These are phyloP conservation scores for Asterella californica DNA, from an alignment of 225 moss, liverwort and hornwort genomes.

Conservation along the genomic window DNA sequence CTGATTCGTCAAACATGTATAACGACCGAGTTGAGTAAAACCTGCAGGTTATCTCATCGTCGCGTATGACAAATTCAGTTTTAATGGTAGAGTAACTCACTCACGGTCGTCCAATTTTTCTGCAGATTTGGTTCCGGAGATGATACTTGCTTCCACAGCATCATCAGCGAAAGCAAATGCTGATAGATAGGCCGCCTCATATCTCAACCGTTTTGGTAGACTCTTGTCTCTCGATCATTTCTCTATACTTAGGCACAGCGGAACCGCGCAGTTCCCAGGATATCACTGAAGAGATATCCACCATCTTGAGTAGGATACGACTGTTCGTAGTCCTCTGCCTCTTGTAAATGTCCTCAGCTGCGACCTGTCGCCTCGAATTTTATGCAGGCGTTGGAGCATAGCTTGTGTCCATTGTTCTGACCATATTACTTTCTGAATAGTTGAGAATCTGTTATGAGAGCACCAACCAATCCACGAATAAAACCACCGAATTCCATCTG, in stretches of 20 bases:
- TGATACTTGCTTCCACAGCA: conserved; percentile 27
- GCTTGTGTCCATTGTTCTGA: too few species aligned
- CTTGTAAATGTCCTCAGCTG: not conserved
- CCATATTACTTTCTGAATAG: too few species aligned
- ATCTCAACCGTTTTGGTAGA: conserved; percentile 4
- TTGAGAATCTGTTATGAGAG: too few species aligned
- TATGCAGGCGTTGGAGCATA: too few species aligned
- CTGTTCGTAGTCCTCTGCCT: not conserved
- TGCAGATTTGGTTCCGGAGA: conserved; percentile 44
- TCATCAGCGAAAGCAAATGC: conserved; percentile 21
- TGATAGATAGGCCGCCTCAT: conserved; percentile 16
- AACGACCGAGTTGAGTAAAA: not conserved
- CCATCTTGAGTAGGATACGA: not conserved
- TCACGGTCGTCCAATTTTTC: not conserved
- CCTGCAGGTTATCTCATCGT: not conserved
- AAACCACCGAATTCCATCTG: too few species aligned
- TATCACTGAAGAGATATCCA: not conserved
- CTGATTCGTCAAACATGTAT: not conserved
- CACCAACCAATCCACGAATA: too few species aligned
- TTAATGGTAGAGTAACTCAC: not conserved
- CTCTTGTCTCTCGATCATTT: not conserved
- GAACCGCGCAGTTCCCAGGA: not conserved
- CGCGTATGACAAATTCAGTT: not conserved
- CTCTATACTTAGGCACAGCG: not conserved
- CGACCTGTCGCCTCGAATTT: too few species aligned